Base-by-base conservation (phyloP, 1,284 basidiomycete genomes). In the Malassezia sympodialis region DNA sequence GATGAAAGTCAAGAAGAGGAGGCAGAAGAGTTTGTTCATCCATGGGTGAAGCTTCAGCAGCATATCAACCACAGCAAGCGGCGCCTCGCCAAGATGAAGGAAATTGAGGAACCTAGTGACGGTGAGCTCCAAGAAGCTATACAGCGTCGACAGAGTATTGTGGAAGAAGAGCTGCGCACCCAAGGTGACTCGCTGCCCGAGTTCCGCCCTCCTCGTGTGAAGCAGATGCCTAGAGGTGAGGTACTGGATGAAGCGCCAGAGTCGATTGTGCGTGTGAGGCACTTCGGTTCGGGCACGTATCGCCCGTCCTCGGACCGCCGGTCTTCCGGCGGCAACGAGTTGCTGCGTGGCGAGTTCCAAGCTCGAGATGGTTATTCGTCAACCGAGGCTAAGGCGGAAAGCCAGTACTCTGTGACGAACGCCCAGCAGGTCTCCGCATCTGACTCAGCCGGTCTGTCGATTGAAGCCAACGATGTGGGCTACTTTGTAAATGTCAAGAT, bases 401-500 rank as follows among this genome's bases (percentile, higher is more conserved):
- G 41, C 30, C 42, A 50, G 45, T 45, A 63, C 55, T 56, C 61
- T 12, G 54, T 68, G 35, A 62, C 57, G 2, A 40, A 52, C 5
- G 67, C 67, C 8, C 34, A 45, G 3, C 26, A 43, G 0, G 56
- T 84, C 7, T 79, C 81, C 14, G 73, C 79, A 7, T 72, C 69
- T 54, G 78, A 85, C 74, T 82, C 84, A 30, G 78, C 88, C 39
- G 87, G 83, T 3, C 79, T 90, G 43, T 79, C 82, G 63, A 87
- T 88, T 53, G 82, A 87, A 81, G 70, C 66, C 24, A 79, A 80
- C 59, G 80, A 81, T 66, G 77, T 80, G 31, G 80, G 81, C 32
- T 82, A 89, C 75, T 78, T 88, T 47, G 84, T 84, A 7, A 83
- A 81, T 24, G 75, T 90, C 30, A 80, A 85, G 72, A 81, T 90